Evolutionary conservation across 2,329 filamentous ascomycete species (phyloP).

Genomic region (Clonostachys sp.): DNA sequence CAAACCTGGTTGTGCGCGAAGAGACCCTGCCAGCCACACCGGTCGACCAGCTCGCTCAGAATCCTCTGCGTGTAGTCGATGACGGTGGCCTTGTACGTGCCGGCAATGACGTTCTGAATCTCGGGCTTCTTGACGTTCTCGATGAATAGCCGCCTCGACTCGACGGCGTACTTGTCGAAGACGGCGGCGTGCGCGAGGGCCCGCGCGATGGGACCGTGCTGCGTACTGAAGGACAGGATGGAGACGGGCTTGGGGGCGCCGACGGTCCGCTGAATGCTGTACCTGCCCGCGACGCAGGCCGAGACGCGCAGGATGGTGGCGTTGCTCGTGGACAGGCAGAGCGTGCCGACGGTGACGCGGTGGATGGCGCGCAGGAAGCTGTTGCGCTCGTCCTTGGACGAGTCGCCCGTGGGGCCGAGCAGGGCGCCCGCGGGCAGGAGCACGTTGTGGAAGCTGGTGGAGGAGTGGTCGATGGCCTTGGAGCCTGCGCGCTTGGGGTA

Average conservation of each 20-base stretch:
- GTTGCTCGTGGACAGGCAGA: slow-evolving; percentile 12
- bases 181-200: not conserved
- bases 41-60: slow-evolving; percentile 14
- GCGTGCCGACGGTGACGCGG: slow-evolving; percentile 15
- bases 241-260: slow-evolving; percentile 1
- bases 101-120: too few species aligned
- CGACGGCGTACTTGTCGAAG: slow-evolving; percentile 7
- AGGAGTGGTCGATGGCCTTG: slow-evolving; percentile 19
- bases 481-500: slow-evolving; percentile 18
- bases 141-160: too few species aligned
- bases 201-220: slow-evolving; percentile 11
- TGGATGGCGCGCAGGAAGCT: slow-evolving; percentile 18
- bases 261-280: not conserved
- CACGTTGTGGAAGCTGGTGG: slow-evolving; percentile 25
- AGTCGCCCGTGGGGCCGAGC: slow-evolving; percentile 12
- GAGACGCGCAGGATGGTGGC: slow-evolving; percentile 4
- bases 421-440: slow-evolving; percentile 14
- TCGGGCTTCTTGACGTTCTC: too few species aligned
- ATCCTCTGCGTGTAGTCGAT: not conserved
- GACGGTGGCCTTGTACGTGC: not conserved
- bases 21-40: slow-evolving; percentile 19
- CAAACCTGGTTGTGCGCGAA: slow-evolving; percentile 11
- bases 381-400: slow-evolving; percentile 8
- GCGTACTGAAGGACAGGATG: slow-evolving; percentile 16
- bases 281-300: not conserved